phyloP scores from a whole-genome alignment of 176 grass and related monocot genomes.

The Oryza meyeriana region DNA sequence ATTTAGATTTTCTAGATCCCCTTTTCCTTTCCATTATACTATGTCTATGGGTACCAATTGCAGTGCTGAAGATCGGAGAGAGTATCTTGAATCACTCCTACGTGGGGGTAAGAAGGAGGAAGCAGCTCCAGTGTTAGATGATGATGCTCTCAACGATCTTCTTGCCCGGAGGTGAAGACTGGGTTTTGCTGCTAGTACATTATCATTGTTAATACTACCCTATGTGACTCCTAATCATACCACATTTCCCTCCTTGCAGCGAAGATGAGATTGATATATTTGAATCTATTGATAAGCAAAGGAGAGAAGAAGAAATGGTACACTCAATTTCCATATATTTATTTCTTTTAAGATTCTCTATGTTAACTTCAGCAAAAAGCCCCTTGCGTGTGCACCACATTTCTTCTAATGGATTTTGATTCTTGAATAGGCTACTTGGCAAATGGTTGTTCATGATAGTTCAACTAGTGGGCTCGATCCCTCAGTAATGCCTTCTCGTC shows the following conservation, averaged over 20 bases:
- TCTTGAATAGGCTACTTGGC: slow-evolving; percentile 63
- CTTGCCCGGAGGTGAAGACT: slow-evolving; percentile 77
- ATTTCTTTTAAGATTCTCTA: slow-evolving; percentile 3
- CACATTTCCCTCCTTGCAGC: slow-evolving; percentile 39
- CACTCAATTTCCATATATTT: slow-evolving; percentile 27
- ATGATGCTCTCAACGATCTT: slow-evolving; percentile 95
- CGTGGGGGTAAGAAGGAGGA: slow-evolving; percentile 98
- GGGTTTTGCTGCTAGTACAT: slow-evolving; percentile 8
- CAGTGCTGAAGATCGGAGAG: slow-evolving; percentile 97
- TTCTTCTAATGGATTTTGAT: slow-evolving; percentile 20
- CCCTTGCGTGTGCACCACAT: background rate
- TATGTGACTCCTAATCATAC: slow-evolving; percentile 1
- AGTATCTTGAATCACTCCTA: slow-evolving; percentile 93
- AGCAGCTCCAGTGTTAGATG: slow-evolving; percentile 80
- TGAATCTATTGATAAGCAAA: slow-evolving; percentile 93
- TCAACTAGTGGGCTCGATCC: slow-evolving; percentile 49
- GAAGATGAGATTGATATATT: slow-evolving; percentile 97
- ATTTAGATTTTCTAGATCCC: background rate
- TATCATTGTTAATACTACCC: background rate
- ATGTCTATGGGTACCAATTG: slow-evolving; percentile 5
- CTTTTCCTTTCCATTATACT: slow-evolving; percentile 16
- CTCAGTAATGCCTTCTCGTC: slow-evolving; percentile 68
- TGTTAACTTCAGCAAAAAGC: background rate
- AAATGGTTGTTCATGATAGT: slow-evolving; percentile 61
- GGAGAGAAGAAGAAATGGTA: slow-evolving; percentile 82